Conservation (phyloP, 331 rosid genomes). For the Pyracantha coccinea region DNA sequence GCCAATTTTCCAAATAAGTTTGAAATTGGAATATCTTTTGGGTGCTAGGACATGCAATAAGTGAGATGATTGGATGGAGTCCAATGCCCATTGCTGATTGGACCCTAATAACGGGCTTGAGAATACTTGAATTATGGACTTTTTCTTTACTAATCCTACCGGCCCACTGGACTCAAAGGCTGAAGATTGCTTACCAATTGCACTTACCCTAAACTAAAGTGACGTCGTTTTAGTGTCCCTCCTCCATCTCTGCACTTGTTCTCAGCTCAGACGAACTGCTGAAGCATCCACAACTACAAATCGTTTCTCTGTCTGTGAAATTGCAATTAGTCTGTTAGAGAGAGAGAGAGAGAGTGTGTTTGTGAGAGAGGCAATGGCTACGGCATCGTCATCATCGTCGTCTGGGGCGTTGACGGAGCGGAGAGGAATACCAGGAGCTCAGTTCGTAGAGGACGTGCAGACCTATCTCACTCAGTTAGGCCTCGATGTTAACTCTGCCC, state of each 20-base stretch:
- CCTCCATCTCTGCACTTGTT: neutral
- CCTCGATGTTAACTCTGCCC: conserved; percentile 61
- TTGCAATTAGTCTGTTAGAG: neutral
- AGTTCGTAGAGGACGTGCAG: conserved; percentile 67
- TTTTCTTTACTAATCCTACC: too few relatives aligned
- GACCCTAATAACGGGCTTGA: neutral
- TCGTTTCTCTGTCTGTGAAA: conserved; percentile 1
- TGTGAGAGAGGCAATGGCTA: conserved; percentile 25
- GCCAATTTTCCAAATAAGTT: too few relatives aligned
- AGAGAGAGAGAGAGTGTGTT: neutral
- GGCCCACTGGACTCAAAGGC: neutral
- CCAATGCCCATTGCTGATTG: neutral
- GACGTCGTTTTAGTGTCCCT: neutral
- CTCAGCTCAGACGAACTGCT: neutral
- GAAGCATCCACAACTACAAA: neutral
- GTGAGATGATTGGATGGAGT: too few relatives aligned
- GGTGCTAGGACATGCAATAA: too few relatives aligned
- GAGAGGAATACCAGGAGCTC: conserved; percentile 86
- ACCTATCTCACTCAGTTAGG: conserved; percentile 56
- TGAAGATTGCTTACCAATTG: neutral
- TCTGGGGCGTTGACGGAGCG: conserved; percentile 37
- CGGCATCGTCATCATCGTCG: conserved; percentile 28
- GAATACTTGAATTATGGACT: too few relatives aligned
- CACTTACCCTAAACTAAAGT: neutral
- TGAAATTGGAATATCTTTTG: too few relatives aligned